Evolutionary conservation across 2,329 filamentous ascomycete species (phyloP).

Genomic region (Epichloe hybrida): DNA sequence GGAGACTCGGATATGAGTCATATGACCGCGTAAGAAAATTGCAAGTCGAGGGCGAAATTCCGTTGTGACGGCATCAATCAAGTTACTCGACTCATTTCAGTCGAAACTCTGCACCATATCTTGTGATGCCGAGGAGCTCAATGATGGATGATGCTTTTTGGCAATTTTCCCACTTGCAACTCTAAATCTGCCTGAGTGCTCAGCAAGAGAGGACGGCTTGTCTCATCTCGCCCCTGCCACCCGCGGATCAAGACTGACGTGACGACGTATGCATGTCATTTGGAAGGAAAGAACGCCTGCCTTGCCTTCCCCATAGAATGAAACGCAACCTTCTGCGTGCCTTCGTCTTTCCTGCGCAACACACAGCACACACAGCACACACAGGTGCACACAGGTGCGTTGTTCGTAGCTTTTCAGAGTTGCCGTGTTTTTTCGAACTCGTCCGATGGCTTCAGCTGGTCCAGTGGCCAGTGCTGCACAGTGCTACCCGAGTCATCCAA

Average conservation of each 20-base stretch:
- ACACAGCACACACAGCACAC: not conserved
- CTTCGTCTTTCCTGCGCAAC: not conserved
- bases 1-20: too few species aligned
- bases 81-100: too few species aligned
- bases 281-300: not conserved
- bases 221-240: not conserved
- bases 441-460: not conserved
- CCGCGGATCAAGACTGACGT: not conserved
- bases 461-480: not conserved
- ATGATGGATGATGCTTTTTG: too few species aligned
- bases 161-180: too few species aligned
- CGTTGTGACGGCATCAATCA: too few species aligned
- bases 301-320: not conserved
- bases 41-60: too few species aligned
- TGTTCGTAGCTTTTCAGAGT: not conserved
- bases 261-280: not conserved
- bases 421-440: not conserved
- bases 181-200: not conserved
- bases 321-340: not conserved
- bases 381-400: too few species aligned
- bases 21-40: too few species aligned
- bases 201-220: not conserved
- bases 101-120: too few species aligned
- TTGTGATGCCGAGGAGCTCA: too few species aligned
- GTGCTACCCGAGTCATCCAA: not conserved